These are phyloP conservation scores for Capsicum pubescens DNA, from an alignment of 257 asterid species.

Conservation along the genomic window DNA sequence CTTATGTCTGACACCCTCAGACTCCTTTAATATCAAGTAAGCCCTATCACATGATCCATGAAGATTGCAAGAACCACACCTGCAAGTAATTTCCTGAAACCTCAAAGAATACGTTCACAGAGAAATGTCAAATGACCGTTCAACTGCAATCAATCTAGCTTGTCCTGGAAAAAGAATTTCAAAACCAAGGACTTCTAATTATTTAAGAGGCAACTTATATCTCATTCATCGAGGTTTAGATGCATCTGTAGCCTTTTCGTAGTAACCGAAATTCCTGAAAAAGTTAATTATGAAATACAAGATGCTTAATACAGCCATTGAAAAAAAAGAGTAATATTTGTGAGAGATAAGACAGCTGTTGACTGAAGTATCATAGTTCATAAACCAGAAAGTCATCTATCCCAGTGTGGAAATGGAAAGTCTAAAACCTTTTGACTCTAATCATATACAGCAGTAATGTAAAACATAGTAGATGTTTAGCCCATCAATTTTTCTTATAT, in stretches of 20 bases:
- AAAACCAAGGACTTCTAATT: constrained; percentile 13
- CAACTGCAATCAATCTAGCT: constrained; percentile 8
- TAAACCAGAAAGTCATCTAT: too few species aligned
- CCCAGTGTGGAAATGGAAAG: too few species aligned
- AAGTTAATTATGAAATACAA: constrained; percentile 41
- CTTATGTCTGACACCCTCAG: constrained; percentile 59
- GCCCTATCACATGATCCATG: constrained; percentile 95
- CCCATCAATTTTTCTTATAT: too few species aligned
- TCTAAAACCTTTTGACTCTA: too few species aligned
- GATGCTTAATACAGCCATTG: too few species aligned
- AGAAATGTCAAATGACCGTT: constrained; percentile 9
- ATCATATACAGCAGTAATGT: too few species aligned
- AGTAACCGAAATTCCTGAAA: constrained; percentile 77
- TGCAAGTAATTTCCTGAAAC: constrained; percentile 38
- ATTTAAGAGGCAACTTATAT: constrained; percentile 49
- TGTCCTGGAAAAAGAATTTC: constrained; percentile 7
- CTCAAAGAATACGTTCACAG: not conserved
- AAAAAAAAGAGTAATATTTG: too few species aligned
- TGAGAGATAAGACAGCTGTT: too few species aligned
- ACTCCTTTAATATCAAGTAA: constrained; percentile 39
- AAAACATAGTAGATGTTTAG: too few species aligned
- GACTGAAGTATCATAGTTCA: too few species aligned
- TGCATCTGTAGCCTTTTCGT: constrained; percentile 83
- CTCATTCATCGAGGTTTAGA: constrained; percentile 77
- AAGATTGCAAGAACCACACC: constrained; percentile 83